These are phyloP conservation scores for Evansstolkia leycettana DNA, from an alignment of 495 filamentous ascomycete genomes.

Conservation along the genomic window DNA sequence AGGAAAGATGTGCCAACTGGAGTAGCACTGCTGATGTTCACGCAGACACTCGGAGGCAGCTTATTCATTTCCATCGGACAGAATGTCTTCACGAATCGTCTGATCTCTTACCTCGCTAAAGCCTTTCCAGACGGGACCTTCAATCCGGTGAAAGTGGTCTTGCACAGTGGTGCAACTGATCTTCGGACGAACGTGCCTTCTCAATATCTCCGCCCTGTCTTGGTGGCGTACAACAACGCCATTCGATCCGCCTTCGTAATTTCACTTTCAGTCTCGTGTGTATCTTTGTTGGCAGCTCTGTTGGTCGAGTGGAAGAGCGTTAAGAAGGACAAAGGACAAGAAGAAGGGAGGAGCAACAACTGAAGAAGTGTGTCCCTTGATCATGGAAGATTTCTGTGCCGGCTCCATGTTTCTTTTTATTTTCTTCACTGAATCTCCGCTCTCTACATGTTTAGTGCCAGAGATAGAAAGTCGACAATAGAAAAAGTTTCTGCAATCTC, in stretches of 20 bases:
- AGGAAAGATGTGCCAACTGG: slow-evolving; percentile 42
- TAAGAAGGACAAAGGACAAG: too few species aligned
- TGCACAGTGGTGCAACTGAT: slow-evolving; percentile 44
- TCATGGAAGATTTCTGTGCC: too few species aligned
- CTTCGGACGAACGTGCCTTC: slow-evolving; percentile 31
- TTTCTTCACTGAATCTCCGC: too few species aligned
- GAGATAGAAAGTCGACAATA: too few species aligned
- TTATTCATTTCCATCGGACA: slow-evolving; percentile 52
- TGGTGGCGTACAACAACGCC: slow-evolving; percentile 49
- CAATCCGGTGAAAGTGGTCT: slow-evolving; percentile 16
- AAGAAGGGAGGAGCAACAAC: too few species aligned
- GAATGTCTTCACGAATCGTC: slow-evolving; percentile 51
- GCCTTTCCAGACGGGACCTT: slow-evolving; percentile 4
- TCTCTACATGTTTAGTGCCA: too few species aligned
- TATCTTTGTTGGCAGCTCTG: slow-evolving; percentile 40
- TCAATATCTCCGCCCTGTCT: slow-evolving; percentile 36
- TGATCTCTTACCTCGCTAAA: slow-evolving; percentile 31
- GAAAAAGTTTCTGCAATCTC: too few species aligned
- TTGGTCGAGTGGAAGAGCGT: slow-evolving; percentile 62
- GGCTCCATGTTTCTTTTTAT: too few species aligned
- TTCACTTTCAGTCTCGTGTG: slow-evolving; percentile 38
- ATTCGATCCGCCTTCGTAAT: slow-evolving; percentile 49
- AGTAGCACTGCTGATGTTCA: slow-evolving; percentile 42
- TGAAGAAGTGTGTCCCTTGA: too few species aligned
- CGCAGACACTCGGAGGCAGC: slow-evolving; percentile 46